These are phyloP conservation scores for Gnetum montanum DNA, from an alignment of 75 land plant species.

Conservation along the genomic window DNA sequence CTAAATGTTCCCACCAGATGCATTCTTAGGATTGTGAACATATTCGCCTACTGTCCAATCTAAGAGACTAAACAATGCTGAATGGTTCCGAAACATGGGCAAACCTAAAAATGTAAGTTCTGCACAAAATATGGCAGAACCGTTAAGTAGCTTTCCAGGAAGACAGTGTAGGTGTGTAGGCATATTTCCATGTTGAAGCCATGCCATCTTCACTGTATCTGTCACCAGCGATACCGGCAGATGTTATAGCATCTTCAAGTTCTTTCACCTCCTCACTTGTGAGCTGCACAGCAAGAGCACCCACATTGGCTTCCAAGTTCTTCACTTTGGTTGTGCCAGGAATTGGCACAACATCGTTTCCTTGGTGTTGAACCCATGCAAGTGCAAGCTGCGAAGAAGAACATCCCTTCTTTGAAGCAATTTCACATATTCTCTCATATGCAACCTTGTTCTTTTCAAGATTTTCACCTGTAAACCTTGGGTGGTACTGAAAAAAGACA, in stretches of 20 bases:
- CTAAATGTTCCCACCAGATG: no score
- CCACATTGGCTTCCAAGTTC: constrained; percentile 39
- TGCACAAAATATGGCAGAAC: no score
- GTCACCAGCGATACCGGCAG: constrained; percentile 22
- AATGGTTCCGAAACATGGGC: no score
- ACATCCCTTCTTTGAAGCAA: constrained; percentile 34
- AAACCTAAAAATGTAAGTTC: no score
- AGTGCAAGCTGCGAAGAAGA: constrained; percentile 54
- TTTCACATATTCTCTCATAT: constrained; percentile 20
- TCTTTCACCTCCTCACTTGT: constrained; percentile 33
- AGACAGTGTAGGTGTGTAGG: constrained; percentile 7
- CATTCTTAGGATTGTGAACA: no score
- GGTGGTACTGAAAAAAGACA: constrained; percentile 15
- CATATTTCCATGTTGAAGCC: neutral
- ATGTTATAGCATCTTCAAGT: constrained; percentile 24
- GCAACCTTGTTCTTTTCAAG: constrained; percentile 30
- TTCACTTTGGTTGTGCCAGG: constrained; percentile 58
- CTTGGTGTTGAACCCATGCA: constrained; percentile 60
- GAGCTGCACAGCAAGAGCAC: constrained; percentile 25
- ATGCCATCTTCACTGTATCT: constrained; percentile 7
- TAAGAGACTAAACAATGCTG: no score
- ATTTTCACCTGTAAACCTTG: constrained; percentile 37
- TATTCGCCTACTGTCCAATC: no score
- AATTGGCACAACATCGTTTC: constrained; percentile 41
- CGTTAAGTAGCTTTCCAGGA: constrained; percentile 7